Evolutionary conservation across 257 asterid genomes (phyloP).

Genomic region (Haberlea rhodopensis): DNA sequence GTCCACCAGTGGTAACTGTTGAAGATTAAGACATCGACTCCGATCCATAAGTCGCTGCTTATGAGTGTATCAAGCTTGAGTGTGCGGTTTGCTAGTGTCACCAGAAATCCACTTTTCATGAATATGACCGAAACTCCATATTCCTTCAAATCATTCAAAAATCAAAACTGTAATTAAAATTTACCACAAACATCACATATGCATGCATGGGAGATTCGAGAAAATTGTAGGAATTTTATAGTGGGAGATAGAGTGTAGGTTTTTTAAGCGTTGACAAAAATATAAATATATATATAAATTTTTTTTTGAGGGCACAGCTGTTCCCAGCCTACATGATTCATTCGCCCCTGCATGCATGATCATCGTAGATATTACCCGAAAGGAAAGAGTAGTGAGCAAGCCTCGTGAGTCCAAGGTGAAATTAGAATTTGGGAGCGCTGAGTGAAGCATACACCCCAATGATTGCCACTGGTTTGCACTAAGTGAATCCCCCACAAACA

Average conservation of each 20-base stretch:
- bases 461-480: conserved; percentile 61
- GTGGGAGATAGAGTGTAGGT: too few relatives aligned
- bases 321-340: too few relatives aligned
- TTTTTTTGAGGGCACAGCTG: too few relatives aligned
- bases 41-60: conserved; percentile 42
- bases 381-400: conserved; percentile 41
- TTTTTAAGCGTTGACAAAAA: too few relatives aligned
- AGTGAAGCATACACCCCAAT: conserved; percentile 55
- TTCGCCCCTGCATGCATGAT: too few relatives aligned
- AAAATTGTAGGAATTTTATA: too few relatives aligned
- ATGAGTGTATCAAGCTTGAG: conserved; percentile 53
- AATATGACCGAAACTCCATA: conserved; percentile 25
- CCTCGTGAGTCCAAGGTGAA: conserved; percentile 32
- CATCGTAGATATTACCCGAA: conserved; percentile 34
- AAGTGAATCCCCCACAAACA: conserved; percentile 66
- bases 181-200: too few relatives aligned
- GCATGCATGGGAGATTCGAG: too few relatives aligned
- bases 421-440: conserved; percentile 37
- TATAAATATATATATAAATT: not conserved
- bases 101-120: conserved; percentile 42
- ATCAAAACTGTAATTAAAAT: not conserved
- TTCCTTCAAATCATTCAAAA: conserved; percentile 36
- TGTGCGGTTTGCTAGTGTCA: conserved; percentile 33
- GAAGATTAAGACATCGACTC: conserved; percentile 52
- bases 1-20: conserved; percentile 84